Conservation (phyloP, 2,329 filamentous ascomycete genomes). For the Geosmithia morbida region DNA sequence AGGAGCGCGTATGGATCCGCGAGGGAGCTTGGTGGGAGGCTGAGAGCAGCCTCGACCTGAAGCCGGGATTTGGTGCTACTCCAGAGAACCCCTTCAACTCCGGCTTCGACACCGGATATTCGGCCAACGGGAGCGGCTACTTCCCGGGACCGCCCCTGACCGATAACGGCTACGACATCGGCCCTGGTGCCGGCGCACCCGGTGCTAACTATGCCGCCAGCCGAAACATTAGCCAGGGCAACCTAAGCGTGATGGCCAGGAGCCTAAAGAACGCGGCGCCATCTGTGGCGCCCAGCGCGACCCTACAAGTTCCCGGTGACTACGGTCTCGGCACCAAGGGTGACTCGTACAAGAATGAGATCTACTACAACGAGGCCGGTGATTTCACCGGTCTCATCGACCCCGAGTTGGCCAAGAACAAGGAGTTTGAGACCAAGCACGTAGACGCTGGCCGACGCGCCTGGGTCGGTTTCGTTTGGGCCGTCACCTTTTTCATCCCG, state of each 20-base stretch:
- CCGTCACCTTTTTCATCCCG: conserved; percentile 85
- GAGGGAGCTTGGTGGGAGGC: conserved; percentile 96
- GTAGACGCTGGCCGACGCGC: conserved; percentile 49
- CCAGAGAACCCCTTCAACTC: conserved; percentile 30
- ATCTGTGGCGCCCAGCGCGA: conserved; percentile 40
- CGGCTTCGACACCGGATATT: conserved; percentile 57
- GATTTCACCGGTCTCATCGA: conserved; percentile 59
- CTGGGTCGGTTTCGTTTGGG: conserved; percentile 78
- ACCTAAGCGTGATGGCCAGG: conserved; percentile 36
- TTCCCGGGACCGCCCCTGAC: conserved; percentile 47
- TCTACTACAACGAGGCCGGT: conserved; percentile 60
- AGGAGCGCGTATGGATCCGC: conserved; percentile 89
- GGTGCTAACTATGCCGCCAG: conserved; percentile 53
- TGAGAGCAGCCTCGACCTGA: conserved; percentile 87
- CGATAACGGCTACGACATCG: conserved; percentile 25
- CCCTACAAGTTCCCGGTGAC: conserved; percentile 49
- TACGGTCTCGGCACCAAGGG: conserved; percentile 83
- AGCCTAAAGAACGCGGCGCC: conserved; percentile 17
- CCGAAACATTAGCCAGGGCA: conserved; percentile 40
- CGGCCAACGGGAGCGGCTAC: conserved; percentile 51
- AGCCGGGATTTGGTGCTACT: conserved; percentile 34
- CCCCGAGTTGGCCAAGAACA: conserved; percentile 62
- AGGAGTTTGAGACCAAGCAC: conserved; percentile 57
- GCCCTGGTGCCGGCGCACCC: not conserved
- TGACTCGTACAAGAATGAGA: conserved; percentile 58